A percentile compares a stretch with the other conserved stretches of the same genome.
Evolutionary conservation across 2,329 filamentous ascomycete genomes (phyloP).

Genomic region (Neurospora crassa): DNA sequence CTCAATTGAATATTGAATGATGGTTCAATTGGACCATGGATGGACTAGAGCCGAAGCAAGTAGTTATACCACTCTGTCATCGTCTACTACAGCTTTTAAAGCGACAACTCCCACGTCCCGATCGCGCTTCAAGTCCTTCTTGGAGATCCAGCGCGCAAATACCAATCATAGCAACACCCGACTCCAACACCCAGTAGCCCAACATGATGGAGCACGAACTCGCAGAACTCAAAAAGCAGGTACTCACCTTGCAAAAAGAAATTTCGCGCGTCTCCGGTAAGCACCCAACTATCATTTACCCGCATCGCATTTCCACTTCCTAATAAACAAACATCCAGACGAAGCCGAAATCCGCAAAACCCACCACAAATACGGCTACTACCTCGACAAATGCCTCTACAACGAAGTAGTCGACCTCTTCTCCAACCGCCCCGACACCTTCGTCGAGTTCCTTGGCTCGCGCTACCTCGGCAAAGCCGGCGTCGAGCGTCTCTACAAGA

Average conservation of each 20-base stretch:
- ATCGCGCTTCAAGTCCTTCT: not conserved
- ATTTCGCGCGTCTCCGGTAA: slow-evolving; percentile 24
- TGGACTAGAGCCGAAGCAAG: not conserved
- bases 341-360: slow-evolving; percentile 45
- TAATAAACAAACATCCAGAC: slow-evolving; percentile 24
- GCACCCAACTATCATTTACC: not conserved
- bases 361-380: slow-evolving; percentile 50
- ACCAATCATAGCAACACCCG: not conserved
- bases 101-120: not conserved
- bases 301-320: not conserved
- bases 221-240: slow-evolving; percentile 27
- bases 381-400: slow-evolving; percentile 49
- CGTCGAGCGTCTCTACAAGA: slow-evolving; percentile 41
- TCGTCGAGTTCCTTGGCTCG: slow-evolving; percentile 46
- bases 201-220: slow-evolving; percentile 27
- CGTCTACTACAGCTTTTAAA: not conserved
- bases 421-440: slow-evolving; percentile 41
- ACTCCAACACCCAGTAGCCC: not conserved
- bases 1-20: not conserved
- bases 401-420: slow-evolving; percentile 43
- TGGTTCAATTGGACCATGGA: not conserved
- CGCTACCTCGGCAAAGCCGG: slow-evolving; percentile 42
- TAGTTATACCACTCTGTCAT: not conserved
- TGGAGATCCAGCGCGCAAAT: not conserved
- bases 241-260: slow-evolving; percentile 26